A percentile compares a stretch with the other conserved stretches of the same genome.
Conservation (phyloP, 768 basidiomycete genomes). For the Tremella yokohamensis region DNA sequence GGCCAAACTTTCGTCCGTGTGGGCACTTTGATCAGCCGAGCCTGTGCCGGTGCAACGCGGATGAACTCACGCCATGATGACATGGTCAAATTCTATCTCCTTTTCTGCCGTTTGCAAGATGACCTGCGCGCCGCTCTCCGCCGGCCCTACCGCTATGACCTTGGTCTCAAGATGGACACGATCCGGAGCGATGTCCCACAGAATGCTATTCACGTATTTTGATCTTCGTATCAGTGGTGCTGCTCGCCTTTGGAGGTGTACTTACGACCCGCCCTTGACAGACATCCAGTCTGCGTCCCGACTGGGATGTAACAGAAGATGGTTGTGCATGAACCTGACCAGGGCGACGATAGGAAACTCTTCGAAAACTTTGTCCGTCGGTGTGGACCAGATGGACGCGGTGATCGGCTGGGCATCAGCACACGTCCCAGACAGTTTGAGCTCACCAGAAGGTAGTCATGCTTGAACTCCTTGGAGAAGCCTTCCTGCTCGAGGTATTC, state of each 20-base stretch:
- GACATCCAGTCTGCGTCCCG: constrained; percentile 72
- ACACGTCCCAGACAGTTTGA: not conserved
- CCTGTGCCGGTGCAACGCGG: not conserved
- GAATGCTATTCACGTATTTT: constrained; percentile 63
- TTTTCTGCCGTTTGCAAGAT: constrained; percentile 56
- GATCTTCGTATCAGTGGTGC: constrained; percentile 52
- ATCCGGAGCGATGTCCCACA: constrained; percentile 58
- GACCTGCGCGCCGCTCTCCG: constrained; percentile 52
- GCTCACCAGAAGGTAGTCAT: constrained; percentile 70
- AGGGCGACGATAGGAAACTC: constrained; percentile 70
- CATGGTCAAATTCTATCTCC: constrained; percentile 60
- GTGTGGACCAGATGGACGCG: constrained; percentile 74
- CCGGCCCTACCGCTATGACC: constrained; percentile 54
- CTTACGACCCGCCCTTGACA: constrained; percentile 67
- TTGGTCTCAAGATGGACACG: constrained; percentile 63
- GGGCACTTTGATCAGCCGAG: constrained; percentile 43
- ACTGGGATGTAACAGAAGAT: constrained; percentile 68
- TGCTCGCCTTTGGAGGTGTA: not conserved
- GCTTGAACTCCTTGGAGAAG: constrained; percentile 65
- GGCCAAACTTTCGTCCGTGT: constrained; percentile 62
- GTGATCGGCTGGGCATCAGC: constrained; percentile 64
- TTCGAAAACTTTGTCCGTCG: constrained; percentile 64
- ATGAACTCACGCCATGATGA: constrained; percentile 62
- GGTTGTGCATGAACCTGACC: constrained; percentile 71
- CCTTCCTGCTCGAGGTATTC: constrained; percentile 62